Evolutionary conservation across 495 filamentous ascomycete genomes (phyloP).

Genomic region (Xylaria flabelliformis): DNA sequence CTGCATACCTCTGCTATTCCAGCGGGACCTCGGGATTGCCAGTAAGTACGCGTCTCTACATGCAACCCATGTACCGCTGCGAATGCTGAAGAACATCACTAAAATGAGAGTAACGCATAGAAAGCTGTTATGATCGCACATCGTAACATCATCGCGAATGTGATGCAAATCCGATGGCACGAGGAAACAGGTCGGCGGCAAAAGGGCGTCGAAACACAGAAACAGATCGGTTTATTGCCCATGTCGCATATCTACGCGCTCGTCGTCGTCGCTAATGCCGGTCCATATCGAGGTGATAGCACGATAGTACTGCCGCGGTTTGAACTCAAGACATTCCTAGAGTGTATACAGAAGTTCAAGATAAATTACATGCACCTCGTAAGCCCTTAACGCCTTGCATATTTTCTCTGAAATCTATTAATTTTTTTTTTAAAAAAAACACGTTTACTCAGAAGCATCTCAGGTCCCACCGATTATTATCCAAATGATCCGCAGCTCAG

Average conservation of each 20-base stretch:
- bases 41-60: slow-evolving; percentile 52
- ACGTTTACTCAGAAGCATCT: background rate
- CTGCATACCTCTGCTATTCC: slow-evolving; percentile 88
- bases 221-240: slow-evolving; percentile 75
- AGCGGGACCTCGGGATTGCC: slow-evolving; percentile 89
- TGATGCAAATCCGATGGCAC: slow-evolving; percentile 65
- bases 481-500: slow-evolving; percentile 71
- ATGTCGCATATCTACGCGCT: slow-evolving; percentile 88
- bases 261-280: slow-evolving; percentile 74
- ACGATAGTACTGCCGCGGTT: slow-evolving; percentile 86
- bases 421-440: too few relatives aligned
- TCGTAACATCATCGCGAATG: slow-evolving; percentile 85
- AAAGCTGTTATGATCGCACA: slow-evolving; percentile 97
- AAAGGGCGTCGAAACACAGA: slow-evolving; percentile 60
- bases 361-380: slow-evolving; percentile 74
- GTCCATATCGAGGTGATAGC: slow-evolving; percentile 76
- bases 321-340: slow-evolving; percentile 69
- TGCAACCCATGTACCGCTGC: background rate
- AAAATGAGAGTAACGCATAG: slow-evolving; percentile 44
- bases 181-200: slow-evolving; percentile 55
- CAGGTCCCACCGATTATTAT: slow-evolving; percentile 89
- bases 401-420: too few relatives aligned
- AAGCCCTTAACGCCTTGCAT: slow-evolving; percentile 31
- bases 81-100: background rate
- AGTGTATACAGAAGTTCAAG: slow-evolving; percentile 74